These are phyloP conservation scores for Sporothrix luriei DNA, from an alignment of 2,329 filamentous ascomycete species.

Conservation along the genomic window DNA sequence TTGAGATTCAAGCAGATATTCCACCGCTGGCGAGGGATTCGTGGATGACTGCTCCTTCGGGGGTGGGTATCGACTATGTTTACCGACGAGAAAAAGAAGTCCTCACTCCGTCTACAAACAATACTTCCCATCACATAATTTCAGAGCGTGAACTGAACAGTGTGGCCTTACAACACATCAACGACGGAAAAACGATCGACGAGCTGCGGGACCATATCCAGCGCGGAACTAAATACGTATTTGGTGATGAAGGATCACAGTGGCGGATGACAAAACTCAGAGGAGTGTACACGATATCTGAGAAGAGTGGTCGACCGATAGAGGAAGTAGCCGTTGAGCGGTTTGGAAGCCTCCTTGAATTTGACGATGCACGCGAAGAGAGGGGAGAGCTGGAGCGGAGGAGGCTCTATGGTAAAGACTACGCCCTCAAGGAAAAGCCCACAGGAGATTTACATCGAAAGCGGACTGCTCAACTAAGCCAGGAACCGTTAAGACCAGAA, in stretches of 20 bases:
- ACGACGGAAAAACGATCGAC: constrained; percentile 57
- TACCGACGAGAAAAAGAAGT: constrained; percentile 58
- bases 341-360: constrained; percentile 78
- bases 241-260: constrained; percentile 85
- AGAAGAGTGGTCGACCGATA: constrained; percentile 70
- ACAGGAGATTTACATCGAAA: constrained; percentile 84
- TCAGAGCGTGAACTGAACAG: constrained; percentile 81
- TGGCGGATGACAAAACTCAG: constrained; percentile 98
- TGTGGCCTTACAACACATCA: constrained; percentile 62
- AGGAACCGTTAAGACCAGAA: neutral
- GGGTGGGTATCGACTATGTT: constrained; percentile 81
- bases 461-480: constrained; percentile 47
- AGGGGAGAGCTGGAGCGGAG: constrained; percentile 85
- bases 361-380: constrained; percentile 92
- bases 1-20: constrained; percentile 39
- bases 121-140: constrained; percentile 69
- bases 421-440: constrained; percentile 81
- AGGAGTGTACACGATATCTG: constrained; percentile 76
- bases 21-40: constrained; percentile 67
- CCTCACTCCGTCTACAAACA: constrained; percentile 55
- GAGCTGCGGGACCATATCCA: constrained; percentile 57
- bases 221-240: constrained; percentile 71
- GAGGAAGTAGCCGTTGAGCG: constrained; percentile 83
- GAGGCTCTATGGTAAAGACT: constrained; percentile 79
- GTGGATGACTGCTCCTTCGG: constrained; percentile 92